phyloP scores from a whole-genome alignment of 768 basidiomycete genomes.

The Tulasnella sp. region DNA sequence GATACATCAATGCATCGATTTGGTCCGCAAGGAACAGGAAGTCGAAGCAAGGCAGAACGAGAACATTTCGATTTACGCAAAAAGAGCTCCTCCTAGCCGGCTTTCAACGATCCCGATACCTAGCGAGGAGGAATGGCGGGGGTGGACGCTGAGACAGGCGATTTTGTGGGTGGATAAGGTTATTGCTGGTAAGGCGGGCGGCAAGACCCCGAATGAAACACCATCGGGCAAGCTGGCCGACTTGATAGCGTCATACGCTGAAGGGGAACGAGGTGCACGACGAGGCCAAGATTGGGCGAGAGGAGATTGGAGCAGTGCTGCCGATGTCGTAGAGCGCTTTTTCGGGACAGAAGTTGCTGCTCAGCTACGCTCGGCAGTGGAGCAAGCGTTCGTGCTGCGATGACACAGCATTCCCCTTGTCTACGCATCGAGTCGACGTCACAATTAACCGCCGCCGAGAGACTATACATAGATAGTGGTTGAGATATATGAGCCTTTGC shows the following conservation, averaged over 20 bases:
- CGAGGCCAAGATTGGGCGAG: constrained; percentile 63
- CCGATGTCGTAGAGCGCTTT: constrained; percentile 1
- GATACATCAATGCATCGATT: constrained; percentile 12
- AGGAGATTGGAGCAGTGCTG: constrained; percentile 31
- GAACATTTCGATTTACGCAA: constrained; percentile 20
- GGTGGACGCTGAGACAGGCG: constrained; percentile 20
- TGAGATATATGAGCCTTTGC: neutral
- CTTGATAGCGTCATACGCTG: constrained; percentile 20
- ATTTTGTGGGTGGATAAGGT: constrained; percentile 21
- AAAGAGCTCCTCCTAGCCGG: neutral
- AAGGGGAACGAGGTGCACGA: constrained; percentile 41
- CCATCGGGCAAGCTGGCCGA: constrained; percentile 21
- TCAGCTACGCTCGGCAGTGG: constrained; percentile 11
- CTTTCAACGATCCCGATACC: constrained; percentile 14
- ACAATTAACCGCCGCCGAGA: neutral
- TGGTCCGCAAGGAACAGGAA: constrained; percentile 16
- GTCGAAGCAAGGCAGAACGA: neutral
- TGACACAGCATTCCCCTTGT: neutral
- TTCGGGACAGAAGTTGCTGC: neutral
- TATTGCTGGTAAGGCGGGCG: constrained; percentile 1
- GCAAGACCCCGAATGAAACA: neutral
- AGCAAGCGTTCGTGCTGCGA: constrained; percentile 9
- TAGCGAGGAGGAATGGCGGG: constrained; percentile 20
- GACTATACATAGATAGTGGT: neutral
- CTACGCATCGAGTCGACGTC: neutral